Base-by-base conservation (phyloP, 2,329 filamentous ascomycete genomes). In the Penicillium crustosum region DNA sequence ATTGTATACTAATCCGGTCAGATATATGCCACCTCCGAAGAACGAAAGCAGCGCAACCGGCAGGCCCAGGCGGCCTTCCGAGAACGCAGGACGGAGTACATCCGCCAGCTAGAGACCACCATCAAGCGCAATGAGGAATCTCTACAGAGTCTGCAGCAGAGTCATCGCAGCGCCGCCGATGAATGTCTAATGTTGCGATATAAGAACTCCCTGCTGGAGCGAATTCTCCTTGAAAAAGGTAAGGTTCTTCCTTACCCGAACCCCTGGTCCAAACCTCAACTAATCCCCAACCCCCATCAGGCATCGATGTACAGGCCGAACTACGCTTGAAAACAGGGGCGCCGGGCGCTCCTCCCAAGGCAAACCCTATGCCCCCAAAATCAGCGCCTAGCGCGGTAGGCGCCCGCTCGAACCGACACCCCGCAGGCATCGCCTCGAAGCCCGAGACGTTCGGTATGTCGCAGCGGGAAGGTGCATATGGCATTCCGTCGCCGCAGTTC, bases 21-120 rank as follows among this genome's bases (percentile, higher is more conserved):
- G 93, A 97, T 97, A 64, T 99, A 99, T 83, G 94, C 94, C 54
- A 99, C 94, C 36, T 97, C 94, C 12, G 94, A 99, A 77, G 94
- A 99, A 78, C 88, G 94, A 71, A 97, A 99, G 81, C 94, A 97
- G 79, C 87, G 94, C 65, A 99, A 99, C 74, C 84, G 94, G 68
- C 94, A 97, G 80, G 94, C 94, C 48, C 94, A 99, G 78, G 94
- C 94, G 55, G 94, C 94, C 57, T 99, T 99, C 72, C 89, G 94
- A 67, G 94, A 99, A 79, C 89, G 94, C 65, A 88, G 94, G 58
- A 97, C 93, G 55, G 94, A 99, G 81, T 99, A 99, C 77, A 99
- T 99, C 80, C 97, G 97, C 80, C 94, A 99, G 77, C 85, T 99
- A 27, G 94, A 99, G 79, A 91, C 93, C 68, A 96, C 93, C 55